Base-by-base conservation (phyloP, 345 rosid genomes). In the Arabis hirsuta region DNA sequence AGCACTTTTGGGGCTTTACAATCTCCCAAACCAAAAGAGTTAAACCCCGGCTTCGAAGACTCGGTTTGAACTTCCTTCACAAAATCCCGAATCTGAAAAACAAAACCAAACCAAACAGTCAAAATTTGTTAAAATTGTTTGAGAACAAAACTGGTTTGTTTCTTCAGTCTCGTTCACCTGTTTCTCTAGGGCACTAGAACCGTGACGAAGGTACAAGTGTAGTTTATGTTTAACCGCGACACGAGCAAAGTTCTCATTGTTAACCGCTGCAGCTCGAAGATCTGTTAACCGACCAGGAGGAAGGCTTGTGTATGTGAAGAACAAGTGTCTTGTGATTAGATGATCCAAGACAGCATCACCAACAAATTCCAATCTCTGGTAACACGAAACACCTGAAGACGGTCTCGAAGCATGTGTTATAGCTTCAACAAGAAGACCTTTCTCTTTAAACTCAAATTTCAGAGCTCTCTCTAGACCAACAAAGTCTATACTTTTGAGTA, bases 1-100 rank as follows among this genome's bases (percentile, higher is more conserved):
- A 95, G 96, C 79, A 95, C 99, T 76, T 95, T 95, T 7, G 99
- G 99, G 22, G 99, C 99, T 86, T 91, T 95, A 81, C 99, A 91
- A 71, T 95, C 99, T 76, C 97, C 97, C 71, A 95, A 73, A 58
- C 99, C 97, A 62, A 95, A 95, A n/a, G 98, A 95, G 79, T 95
- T 95, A 77, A 87, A 90, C 53, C 93, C 96, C 12, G 97, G 98
- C 84, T 90, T 91, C 38, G 76, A 83, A 27, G 88, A 79, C 74
- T 91, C 98, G 9, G 86, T 84, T 51, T 81, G 87, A 67, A 82
- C 98, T 83, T 95, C 99, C 76, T 81, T 88, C 57, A 91, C 99
- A 74, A 95, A 95, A 12, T 95, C 99, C 42, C 97, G 76, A 73
- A 95, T 95, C 99, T 95, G 85, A 65, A 60, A 55, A 50, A 59